Conservation (phyloP, 768 basidiomycete genomes). For the Lanmaoa rubissima region DNA sequence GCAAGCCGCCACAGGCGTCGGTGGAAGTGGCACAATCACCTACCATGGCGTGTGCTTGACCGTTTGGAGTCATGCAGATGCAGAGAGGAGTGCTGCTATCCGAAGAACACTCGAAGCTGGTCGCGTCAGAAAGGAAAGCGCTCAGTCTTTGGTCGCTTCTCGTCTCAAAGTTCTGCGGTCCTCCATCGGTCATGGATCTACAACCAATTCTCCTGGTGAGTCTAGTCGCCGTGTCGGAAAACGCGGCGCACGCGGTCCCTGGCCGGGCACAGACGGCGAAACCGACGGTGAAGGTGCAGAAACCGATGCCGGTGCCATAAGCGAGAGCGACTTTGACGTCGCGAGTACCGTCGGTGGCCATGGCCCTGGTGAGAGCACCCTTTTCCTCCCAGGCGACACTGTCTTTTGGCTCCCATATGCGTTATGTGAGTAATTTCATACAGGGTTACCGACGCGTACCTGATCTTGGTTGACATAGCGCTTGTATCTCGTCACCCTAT, state of each 20-base stretch:
- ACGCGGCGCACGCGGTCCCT: slow-evolving; percentile 63
- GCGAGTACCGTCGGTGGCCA: slow-evolving; percentile 73
- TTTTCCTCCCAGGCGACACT: slow-evolving; percentile 85
- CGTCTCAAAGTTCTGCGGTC: slow-evolving; percentile 65
- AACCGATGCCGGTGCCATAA: slow-evolving; percentile 71
- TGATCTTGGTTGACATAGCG: slow-evolving; percentile 41
- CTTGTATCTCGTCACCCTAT: slow-evolving; percentile 91
- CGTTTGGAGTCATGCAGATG: slow-evolving; percentile 95
- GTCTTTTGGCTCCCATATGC: slow-evolving; percentile 96
- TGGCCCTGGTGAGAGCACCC: slow-evolving; percentile 82
- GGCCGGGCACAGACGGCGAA: slow-evolving; percentile 65
- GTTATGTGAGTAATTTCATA: slow-evolving; percentile 56
- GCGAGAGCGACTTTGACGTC: slow-evolving; percentile 84
- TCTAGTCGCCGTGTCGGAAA: slow-evolving; percentile 59
- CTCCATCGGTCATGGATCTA: slow-evolving; percentile 43
- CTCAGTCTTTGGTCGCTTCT: slow-evolving; percentile 67
- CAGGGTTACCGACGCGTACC: background rate
- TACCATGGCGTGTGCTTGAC: slow-evolving; percentile 93
- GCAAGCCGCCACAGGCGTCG: slow-evolving; percentile 35
- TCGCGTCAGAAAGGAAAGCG: slow-evolving; percentile 75
- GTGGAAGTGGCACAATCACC: slow-evolving; percentile 44
- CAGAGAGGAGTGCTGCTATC: slow-evolving; percentile 80
- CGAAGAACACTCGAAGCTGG: slow-evolving; percentile 78
- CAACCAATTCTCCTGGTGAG: slow-evolving; percentile 45
- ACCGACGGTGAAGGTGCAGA: slow-evolving; percentile 71